Base-by-base conservation (phyloP, 176 grass and related monocot species). In the Canna indica region DNA sequence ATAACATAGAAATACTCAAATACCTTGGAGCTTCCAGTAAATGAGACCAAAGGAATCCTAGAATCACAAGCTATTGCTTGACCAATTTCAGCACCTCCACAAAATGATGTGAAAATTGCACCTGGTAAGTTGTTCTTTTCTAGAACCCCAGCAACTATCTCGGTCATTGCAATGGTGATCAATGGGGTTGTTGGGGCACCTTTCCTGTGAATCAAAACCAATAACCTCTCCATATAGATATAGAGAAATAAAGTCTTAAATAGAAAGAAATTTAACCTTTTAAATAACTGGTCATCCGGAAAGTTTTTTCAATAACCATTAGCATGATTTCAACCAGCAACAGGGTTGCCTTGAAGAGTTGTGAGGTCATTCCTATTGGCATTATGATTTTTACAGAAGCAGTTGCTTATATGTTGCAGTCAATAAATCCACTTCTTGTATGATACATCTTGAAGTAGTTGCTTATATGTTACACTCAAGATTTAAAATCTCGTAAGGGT, bases 1-100 rank as follows among this genome's bases (percentile, higher is more conserved):
- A n/a, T n/a, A n/a, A n/a, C 41, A 44, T 44, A 4, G 5, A 11
- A 11, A 44, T 11, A 44, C 1, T 5, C 5, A 39, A 33, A 15
- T 85, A 99, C 94, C 94, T 83, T 97, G 62, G 94, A 87, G 73
- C 94, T 99, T 76, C 89, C 94, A 34, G 89, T 99, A 78, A 99
- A 97, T 67, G 94, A 97, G 72, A 97, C 89, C 71, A 97, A 76
- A 52, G 84, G 86, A 81, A 97, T 78, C 84, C 94, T 78, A 31
- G 72, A 67, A 68, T 97, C 94, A 63, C 76, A 73, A 81, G 94
- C 79, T 35, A 97, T 92, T 48, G 86, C 89, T 87, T 90, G 77
- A 62, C 94, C 94, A 76, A 97, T 82, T 74, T 90, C 86, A 83
- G 86, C 82, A 56, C 88, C 88, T 18, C 94, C 94, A 78, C 94